phyloP scores from a whole-genome alignment of 1,139 yeast genomes.

The Taphrina populina region DNA sequence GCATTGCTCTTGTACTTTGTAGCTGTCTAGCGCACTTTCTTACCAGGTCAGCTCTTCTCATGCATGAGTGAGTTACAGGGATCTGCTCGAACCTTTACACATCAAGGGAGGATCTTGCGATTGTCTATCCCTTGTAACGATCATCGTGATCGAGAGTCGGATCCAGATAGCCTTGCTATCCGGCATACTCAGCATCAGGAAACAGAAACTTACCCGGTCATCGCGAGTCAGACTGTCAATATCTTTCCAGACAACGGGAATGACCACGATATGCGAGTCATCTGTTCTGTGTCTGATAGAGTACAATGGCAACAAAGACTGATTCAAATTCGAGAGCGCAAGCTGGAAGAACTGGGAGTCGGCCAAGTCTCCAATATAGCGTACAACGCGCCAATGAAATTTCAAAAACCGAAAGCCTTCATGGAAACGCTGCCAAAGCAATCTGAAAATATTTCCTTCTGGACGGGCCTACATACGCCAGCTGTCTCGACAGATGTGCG shows the following conservation, averaged over 20 bases:
- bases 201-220: not conserved
- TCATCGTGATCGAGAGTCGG: not conserved
- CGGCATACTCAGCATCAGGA: too few relatives aligned
- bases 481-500: constrained; percentile 3
- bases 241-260: constrained; percentile 15
- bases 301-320: constrained; percentile 25
- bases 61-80: constrained; percentile 11
- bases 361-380: not conserved
- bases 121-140: constrained; percentile 16
- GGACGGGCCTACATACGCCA: constrained; percentile 30
- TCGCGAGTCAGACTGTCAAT: constrained; percentile 4
- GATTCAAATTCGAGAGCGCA: constrained; percentile 13
- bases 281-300: constrained; percentile 29
- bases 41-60: too few relatives aligned
- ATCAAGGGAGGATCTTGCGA: constrained; percentile 9
- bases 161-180: not conserved
- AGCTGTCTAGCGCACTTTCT: too few relatives aligned
- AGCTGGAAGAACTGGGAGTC: constrained; percentile 20
- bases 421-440: not conserved
- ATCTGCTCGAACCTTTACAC: constrained; percentile 3
- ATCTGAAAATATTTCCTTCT: not conserved
- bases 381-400: not conserved
- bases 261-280: constrained; percentile 32
- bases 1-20: too few relatives aligned
- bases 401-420: not conserved